Percentiles rank a stretch among this genome's conserved stretches.
These are phyloP conservation scores for Colletotrichum incanum DNA, from an alignment of 2,329 filamentous ascomycete species.

Conservation along the genomic window DNA sequence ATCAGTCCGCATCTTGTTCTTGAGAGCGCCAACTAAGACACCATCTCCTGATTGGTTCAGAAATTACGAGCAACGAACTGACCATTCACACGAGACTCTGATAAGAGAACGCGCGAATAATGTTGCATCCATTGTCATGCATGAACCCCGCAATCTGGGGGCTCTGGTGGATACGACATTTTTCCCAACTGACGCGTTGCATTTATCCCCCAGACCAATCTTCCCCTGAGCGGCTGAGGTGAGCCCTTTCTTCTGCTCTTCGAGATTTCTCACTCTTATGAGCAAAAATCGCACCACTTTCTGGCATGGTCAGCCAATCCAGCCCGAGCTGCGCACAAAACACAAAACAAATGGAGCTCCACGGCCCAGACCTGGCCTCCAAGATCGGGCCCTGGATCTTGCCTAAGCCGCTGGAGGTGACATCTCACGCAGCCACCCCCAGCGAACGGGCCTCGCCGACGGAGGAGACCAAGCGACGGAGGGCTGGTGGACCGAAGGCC, in stretches of 20 bases:
- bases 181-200: slow-evolving; percentile 13
- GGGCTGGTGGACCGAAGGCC: slow-evolving; percentile 37
- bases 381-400: slow-evolving; percentile 23
- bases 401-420: slow-evolving; percentile 13
- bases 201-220: slow-evolving; percentile 22
- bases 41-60: neutral
- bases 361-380: slow-evolving; percentile 18
- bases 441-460: slow-evolving; percentile 20
- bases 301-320: slow-evolving; percentile 13
- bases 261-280: neutral
- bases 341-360: neutral
- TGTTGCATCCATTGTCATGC: slow-evolving; percentile 13
- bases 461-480: slow-evolving; percentile 26
- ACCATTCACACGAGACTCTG: slow-evolving; percentile 8
- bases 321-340: neutral
- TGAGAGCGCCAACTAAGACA: neutral
- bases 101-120: slow-evolving; percentile 20
- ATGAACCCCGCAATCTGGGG: slow-evolving; percentile 19
- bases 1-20: neutral
- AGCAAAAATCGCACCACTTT: slow-evolving; percentile 21
- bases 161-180: neutral
- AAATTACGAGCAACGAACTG: slow-evolving; percentile 7
- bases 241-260: slow-evolving; percentile 6
- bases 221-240: slow-evolving; percentile 8
- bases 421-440: slow-evolving; percentile 9